Evolutionary conservation across 2,329 filamentous ascomycete species (phyloP), one percentile per base, ranked within the genome.

Genomic region (Juglanconis oblonga): DNA sequence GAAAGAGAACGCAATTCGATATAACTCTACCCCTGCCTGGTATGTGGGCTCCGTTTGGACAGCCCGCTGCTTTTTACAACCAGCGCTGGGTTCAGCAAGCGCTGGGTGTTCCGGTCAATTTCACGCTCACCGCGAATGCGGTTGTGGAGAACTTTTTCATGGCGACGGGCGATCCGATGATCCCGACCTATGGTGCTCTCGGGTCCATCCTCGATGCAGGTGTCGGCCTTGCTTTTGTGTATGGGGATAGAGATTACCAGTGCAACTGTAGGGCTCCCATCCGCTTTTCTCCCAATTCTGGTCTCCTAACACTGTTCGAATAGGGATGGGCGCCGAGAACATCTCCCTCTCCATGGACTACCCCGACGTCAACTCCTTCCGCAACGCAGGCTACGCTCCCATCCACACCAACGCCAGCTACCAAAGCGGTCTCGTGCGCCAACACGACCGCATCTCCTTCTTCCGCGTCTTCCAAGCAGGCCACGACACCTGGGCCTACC

Each of bases 21-120:
- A 77, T 86, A 33, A 76, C 79, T 0, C 77, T 80, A 13, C 73
- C 74, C 3, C 64, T 71, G n/a, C 74, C 74, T 0, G 80, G 81
- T 47, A 77, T 78, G 1, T 81, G 79, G 48, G 80, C 80, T 0
- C 73, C 76, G 1, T 35, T 31, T 17, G 70, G 73, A 10, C 84
- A 79, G 67, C 79, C 77, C 63, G 66, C 75, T 1, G 81, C 80
- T 1, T 87, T 75, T 68, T 73, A 87, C 44, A 84, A 81, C 65
- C 78, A 81, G 55, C 71, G 76, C 4, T 78, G 79, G 68, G 79
- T 86, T 1, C 83, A 86, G 67, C 68, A 72, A 8, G 79, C 78
- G 0, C 76, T 87, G 1, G 84, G 84, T 3, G 79, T 83, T 0
- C 81, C 81, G 0, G 69, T 85, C 40, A 86, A 86, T 68, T 85